phyloP scores from a whole-genome alignment of 2,329 filamentous ascomycete species.

The Colletotrichum sp. region DNA sequence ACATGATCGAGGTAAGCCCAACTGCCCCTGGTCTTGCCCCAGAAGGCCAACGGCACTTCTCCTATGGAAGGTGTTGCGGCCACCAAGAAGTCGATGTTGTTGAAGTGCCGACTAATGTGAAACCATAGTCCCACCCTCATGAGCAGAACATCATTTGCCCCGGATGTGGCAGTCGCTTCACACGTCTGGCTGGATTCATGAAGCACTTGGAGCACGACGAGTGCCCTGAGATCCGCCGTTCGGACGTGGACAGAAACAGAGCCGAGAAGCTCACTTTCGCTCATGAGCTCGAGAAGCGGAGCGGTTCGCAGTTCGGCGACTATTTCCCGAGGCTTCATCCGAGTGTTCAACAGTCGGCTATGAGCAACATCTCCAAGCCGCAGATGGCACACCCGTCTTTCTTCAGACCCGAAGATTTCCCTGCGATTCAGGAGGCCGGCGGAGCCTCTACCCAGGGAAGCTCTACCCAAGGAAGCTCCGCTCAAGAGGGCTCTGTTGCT shows the following conservation, averaged over 20 bases:
- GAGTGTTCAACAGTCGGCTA: not conserved
- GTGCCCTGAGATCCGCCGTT: slow-evolving; percentile 41
- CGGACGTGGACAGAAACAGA: slow-evolving; percentile 36
- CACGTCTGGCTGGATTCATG: slow-evolving; percentile 41
- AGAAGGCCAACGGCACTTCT: not conserved
- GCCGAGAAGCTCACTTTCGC: slow-evolving; percentile 42
- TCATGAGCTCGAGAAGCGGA: slow-evolving; percentile 28
- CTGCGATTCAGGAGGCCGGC: slow-evolving; percentile 15
- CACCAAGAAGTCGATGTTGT: not conserved
- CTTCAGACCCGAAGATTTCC: slow-evolving; percentile 17
- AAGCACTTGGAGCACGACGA: slow-evolving; percentile 48
- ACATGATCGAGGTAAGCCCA: slow-evolving; percentile 23
- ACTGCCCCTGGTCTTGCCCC: too few relatives aligned
- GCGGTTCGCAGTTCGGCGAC: slow-evolving; percentile 20
- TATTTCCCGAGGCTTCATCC: slow-evolving; percentile 19
- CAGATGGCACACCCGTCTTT: slow-evolving; percentile 12
- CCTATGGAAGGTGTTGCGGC: not conserved
- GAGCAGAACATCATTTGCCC: slow-evolving; percentile 50
- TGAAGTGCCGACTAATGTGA: slow-evolving; percentile 10
- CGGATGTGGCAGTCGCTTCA: slow-evolving; percentile 47
- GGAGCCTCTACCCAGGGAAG: slow-evolving; percentile 21
- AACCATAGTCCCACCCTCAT: slow-evolving; percentile 39
- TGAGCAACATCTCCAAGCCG: not conserved
- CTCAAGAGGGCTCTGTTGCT: not conserved
- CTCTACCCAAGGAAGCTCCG: slow-evolving; percentile 29